Evolutionary conservation across 148 eudicot genomes (phyloP), one percentile per base, ranked within the genome.

Genomic region (Camellia japonica): DNA sequence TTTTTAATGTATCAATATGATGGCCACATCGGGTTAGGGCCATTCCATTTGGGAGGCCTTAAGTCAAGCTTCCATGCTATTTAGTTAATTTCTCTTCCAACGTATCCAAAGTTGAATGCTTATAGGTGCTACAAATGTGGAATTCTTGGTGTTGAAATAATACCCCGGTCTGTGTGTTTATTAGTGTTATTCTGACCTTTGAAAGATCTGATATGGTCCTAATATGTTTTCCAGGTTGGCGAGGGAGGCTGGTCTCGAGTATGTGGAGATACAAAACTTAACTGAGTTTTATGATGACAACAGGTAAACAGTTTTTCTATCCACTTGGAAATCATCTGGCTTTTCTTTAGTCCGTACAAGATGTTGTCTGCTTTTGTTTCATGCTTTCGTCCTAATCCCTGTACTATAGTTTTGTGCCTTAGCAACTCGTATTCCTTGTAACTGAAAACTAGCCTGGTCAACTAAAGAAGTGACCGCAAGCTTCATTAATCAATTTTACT

Each of bases 211-310:
- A 51, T 71, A 42, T 1, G 1, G 5, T 56, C 42, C 12, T 55
- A 64, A 72, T 62, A 77, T 85, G 72, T 77, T 79, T 58, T 72
- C 59, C 89, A 96, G 99, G 86, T 91, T 96, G 89, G 99, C 99
- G 70, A 90, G 99, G 80, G 98, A 94, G 74, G 97, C 97, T 83
- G 99, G 99, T 82, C 98, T 96, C 68, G 99, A 96, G 82, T 94
- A 90, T 58, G 85, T 94, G 80, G 99, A 96, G 87, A 94, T 96
- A 64, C 98, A 94, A 79, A 96, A 91, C 83, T 74, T 94, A 82
- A 94, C 95, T 3, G 99, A 96, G 56, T 96, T 96, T 81, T 96
- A 96, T 82, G 99, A 96, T 66, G 99, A 96, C 83, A 92, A 96
- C 87, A 91, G 97, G 99, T 86, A 68, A 54, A 58, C 8, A 56